Evolutionary conservation across 2,329 filamentous ascomycete species (phyloP), one percentile per base, ranked within the genome.

Genomic region (Penicillium rolfsii): DNA sequence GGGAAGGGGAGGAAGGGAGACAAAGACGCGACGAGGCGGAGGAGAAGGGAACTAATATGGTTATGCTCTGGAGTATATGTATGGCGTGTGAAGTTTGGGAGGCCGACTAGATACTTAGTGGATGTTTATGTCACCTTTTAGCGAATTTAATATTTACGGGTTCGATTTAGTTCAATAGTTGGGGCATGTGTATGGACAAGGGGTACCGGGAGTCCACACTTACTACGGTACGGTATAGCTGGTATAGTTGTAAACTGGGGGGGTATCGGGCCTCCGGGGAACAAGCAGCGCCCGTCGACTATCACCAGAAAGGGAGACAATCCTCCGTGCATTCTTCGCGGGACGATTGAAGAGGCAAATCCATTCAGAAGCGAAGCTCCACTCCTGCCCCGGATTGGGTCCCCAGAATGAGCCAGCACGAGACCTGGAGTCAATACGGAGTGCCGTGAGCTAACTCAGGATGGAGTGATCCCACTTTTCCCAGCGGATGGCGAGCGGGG

Each of bases 301-400:
- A 41, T n/a, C 5, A 28, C 50, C 50, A n/a, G 50, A 53, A 53
- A 53, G 33, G 50, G 50, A 53, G 50, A 53, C 38, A 53, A 53
- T 53, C 50, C 38, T 53, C 50, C 50, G 50, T 41, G 14, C 26
- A 14, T 16, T 26, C 11, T 53, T 22, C 33, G 19, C 19, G 19
- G 19, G 19, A 22, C 19, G 19, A 22, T 11, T 8, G 48, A 22
- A 9, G n/a, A 9, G n/a, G 28, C 26, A 24, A 30, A 33, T 11
- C 5, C 5, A 50, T 35, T 33, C 30, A 35, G 48, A 35, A 33
- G 48, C 48, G 43, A 46, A 19, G 9, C 30, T 35, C 30, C 26
- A 30, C 45, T 11, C 14, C 14, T n/a, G 14, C 45, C 26, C 26
- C 26, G 3, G 45, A 48, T 48, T 48, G 24, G 45, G 26, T 9